Percentiles rank a stretch among this genome's conserved stretches.
Evolutionary conservation across 495 filamentous ascomycete species (phyloP).

Genomic region (Astrocystis sublimbata): DNA sequence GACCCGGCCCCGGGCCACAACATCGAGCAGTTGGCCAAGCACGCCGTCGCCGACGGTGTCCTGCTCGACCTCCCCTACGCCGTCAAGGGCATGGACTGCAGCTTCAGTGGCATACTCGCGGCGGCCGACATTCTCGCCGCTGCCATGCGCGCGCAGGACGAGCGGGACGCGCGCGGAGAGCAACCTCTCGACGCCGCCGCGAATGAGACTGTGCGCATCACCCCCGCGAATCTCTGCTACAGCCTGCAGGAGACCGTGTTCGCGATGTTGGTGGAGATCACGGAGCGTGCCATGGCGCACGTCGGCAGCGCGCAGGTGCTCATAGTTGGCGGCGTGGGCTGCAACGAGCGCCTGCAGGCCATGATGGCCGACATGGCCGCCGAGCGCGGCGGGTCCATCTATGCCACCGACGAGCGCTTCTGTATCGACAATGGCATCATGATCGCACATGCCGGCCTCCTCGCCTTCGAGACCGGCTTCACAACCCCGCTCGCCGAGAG

Average conservation of each 20-base stretch:
- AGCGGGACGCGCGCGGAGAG: constrained; percentile 41
- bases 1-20: constrained; percentile 97
- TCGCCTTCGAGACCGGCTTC: constrained; percentile 80
- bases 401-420: constrained; percentile 93
- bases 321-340: constrained; percentile 97
- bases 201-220: constrained; percentile 49
- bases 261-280: constrained; percentile 98
- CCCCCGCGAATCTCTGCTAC: constrained; percentile 88
- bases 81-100: constrained; percentile 98
- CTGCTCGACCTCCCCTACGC: constrained; percentile 90
- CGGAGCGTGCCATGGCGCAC: constrained; percentile 97
- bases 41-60: constrained; percentile 51
- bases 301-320: constrained; percentile 87
- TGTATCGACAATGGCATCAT: constrained; percentile 99
- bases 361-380: constrained; percentile 99
- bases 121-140: constrained; percentile 75
- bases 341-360: constrained; percentile 90
- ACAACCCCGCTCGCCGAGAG: constrained; percentile 74
- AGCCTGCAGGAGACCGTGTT: constrained; percentile 92
- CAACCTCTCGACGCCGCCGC: constrained; percentile 22
- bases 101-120: constrained; percentile 87
- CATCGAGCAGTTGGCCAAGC: constrained; percentile 93
- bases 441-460: constrained; percentile 94
- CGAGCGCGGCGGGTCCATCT: constrained; percentile 86
- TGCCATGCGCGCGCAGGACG: constrained; percentile 51